Evolutionary conservation across 495 filamentous ascomycete species (phyloP).

Genomic region (Chaetomium fimeti): DNA sequence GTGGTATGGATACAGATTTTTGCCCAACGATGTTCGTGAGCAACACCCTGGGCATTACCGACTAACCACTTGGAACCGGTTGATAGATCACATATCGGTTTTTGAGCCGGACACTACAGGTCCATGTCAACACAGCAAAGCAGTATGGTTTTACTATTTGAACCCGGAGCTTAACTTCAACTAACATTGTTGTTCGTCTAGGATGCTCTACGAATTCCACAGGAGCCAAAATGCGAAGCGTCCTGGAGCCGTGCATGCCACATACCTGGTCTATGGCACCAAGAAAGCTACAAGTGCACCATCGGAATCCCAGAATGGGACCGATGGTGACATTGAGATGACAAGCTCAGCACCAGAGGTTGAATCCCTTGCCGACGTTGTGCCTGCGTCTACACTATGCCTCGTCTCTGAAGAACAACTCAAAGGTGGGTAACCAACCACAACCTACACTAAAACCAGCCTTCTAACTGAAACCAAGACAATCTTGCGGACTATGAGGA

Average conservation of each 20-base stretch:
- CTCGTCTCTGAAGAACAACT: slow-evolving; percentile 79
- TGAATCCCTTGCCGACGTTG: slow-evolving; percentile 44
- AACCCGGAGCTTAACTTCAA: neutral
- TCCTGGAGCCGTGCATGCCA: slow-evolving; percentile 74
- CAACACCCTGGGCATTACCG: neutral
- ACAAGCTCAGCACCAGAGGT: slow-evolving; percentile 64
- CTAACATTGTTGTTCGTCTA: slow-evolving; percentile 39
- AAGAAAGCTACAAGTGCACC: slow-evolving; percentile 32
- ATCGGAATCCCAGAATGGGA: slow-evolving; percentile 40
- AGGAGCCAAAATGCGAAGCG: slow-evolving; percentile 72
- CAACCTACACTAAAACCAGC: neutral
- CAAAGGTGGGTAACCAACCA: slow-evolving; percentile 50
- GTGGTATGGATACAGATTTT: slow-evolving; percentile 53
- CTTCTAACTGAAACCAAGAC: slow-evolving; percentile 48
- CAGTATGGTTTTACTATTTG: slow-evolving; percentile 27
- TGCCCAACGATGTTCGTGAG: neutral
- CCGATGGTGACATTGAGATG: slow-evolving; percentile 72
- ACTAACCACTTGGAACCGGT: slow-evolving; percentile 12
- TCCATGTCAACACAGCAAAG: slow-evolving; percentile 66
- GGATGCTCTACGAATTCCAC: slow-evolving; percentile 92
- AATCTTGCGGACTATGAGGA: slow-evolving; percentile 64
- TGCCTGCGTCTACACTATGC: slow-evolving; percentile 58
- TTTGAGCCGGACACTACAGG: slow-evolving; percentile 72
- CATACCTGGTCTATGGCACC: slow-evolving; percentile 76
- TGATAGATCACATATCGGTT: slow-evolving; percentile 80